Percentiles rank a stretch among this genome's conserved stretches.
These are phyloP conservation scores for Aspergillus fructus DNA, from an alignment of 2,329 filamentous ascomycete genomes.

Conservation along the genomic window DNA sequence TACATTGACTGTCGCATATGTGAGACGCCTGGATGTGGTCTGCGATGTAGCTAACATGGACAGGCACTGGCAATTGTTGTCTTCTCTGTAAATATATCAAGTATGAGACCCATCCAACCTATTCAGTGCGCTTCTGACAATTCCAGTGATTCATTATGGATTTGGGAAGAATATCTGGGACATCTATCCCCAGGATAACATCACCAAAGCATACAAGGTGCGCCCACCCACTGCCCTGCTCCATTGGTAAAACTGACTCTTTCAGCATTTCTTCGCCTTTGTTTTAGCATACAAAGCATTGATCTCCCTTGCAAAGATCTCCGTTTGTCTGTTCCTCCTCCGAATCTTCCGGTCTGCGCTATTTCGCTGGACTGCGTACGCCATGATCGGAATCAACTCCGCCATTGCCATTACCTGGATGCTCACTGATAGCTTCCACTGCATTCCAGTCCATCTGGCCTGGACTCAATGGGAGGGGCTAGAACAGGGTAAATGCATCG, in stretches of 20 bases:
- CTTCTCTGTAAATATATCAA: not conserved
- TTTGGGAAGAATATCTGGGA: slow-evolving; percentile 26
- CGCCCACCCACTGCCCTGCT: not conserved
- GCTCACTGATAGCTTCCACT: slow-evolving; percentile 19
- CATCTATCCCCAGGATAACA: slow-evolving; percentile 19
- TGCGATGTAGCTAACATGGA: not conserved
- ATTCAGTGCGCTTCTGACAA: not conserved
- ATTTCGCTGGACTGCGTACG: slow-evolving; percentile 20
- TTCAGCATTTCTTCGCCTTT: slow-evolving; percentile 19
- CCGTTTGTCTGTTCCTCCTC: slow-evolving; percentile 24
- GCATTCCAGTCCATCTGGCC: slow-evolving; percentile 21
- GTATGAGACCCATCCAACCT: not conserved
- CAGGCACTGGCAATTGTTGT: not conserved
- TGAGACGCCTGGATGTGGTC: not conserved
- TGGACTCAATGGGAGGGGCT: slow-evolving; percentile 19
- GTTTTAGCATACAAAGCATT: slow-evolving; percentile 21
- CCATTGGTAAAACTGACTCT: not conserved
- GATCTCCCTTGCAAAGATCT: slow-evolving; percentile 26
- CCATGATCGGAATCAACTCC: slow-evolving; percentile 20
- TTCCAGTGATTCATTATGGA: slow-evolving; percentile 21
- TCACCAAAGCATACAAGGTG: slow-evolving; percentile 22
- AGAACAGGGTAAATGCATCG: slow-evolving; percentile 17
- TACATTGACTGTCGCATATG: slow-evolving; percentile 19
- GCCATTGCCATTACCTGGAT: slow-evolving; percentile 22
- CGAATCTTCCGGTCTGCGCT: slow-evolving; percentile 21